Base-by-base conservation (phyloP, 305 asterid species). In the Coffea humblotiana region DNA sequence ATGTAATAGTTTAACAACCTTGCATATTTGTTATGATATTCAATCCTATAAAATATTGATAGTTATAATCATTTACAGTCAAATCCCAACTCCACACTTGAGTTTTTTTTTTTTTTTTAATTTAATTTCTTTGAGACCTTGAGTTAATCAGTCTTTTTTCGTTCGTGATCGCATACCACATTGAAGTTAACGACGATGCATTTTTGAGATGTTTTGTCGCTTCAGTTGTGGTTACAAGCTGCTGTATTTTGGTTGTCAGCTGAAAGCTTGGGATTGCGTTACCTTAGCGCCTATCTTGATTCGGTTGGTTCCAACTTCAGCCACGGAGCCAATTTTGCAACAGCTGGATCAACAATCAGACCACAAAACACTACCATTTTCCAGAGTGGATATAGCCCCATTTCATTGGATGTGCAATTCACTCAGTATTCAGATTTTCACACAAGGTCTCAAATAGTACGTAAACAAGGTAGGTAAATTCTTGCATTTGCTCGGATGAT, bases 311-410 rank as follows among this genome's bases (percentile, higher is more conserved):
- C 95, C 8, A 91, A 91, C 81, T 90, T 91, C 78, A 89, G 91
- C 83, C 90, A 90, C 82, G 96, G 97, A 75, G 93, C 93, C 74
- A 93, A 93, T 81, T 93, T 93, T 71, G 98, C 98, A 1, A 88
- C 94, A 19, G 95, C 95, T n/a, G 95, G 93, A 74, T 92, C 98
- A 25, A 90, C 98, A 7, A 88, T 93, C 71, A 85, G 93, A 85
- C 93, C 91, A 73, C 97, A 84, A 64, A 91, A 93, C 65, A 87
- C 92, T n/a, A 90, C 97, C 80, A 84, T 90, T 48, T 61, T 79
- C 8, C 94, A 90, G 81, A 91, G 97, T 86, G 97, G 97, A 27
- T 81, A 68, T 12, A 93, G 98, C 66, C 98, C 98, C 12, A 73
- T 93, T 77, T 92, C 95, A 23, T 85, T 93, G 48, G 88, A 92